phyloP scores from a whole-genome alignment of 768 basidiomycete genomes.

The Trichaptum fuscoviolaceum region DNA sequence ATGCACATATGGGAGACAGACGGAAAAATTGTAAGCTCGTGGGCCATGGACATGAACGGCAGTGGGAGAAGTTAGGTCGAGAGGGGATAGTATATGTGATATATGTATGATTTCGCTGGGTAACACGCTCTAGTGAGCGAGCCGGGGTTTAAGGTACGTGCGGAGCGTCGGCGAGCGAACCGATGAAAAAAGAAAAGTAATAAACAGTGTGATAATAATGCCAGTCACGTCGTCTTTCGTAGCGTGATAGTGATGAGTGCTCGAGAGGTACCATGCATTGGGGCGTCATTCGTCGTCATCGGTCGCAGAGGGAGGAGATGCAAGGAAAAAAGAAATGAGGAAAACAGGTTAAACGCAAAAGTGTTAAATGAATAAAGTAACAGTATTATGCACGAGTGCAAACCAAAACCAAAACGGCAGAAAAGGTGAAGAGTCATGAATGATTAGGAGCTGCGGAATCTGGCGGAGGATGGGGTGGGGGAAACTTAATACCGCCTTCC shows the following conservation, averaged over 20 bases:
- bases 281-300: background rate
- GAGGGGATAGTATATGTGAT: background rate
- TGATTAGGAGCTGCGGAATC: background rate
- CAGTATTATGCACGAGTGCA: background rate
- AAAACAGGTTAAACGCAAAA: background rate
- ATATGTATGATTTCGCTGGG: background rate
- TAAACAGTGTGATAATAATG: background rate
- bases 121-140: background rate
- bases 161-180: background rate
- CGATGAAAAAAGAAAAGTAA: background rate
- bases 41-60: background rate
- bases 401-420: background rate
- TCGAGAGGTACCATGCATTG: background rate
- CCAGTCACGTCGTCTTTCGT: background rate
- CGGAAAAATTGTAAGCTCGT: background rate
- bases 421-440: background rate
- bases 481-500: slow-evolving; percentile 75
- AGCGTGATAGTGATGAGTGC: background rate
- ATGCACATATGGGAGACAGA: background rate
- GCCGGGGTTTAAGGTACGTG: background rate
- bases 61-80: background rate
- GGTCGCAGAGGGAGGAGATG: background rate
- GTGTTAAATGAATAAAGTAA: background rate
- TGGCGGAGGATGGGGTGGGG: slow-evolving; percentile 23
- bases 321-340: background rate